phyloP scores from a whole-genome alignment of 2,329 filamentous ascomycete genomes.

The Tolypocladium tundrense region DNA sequence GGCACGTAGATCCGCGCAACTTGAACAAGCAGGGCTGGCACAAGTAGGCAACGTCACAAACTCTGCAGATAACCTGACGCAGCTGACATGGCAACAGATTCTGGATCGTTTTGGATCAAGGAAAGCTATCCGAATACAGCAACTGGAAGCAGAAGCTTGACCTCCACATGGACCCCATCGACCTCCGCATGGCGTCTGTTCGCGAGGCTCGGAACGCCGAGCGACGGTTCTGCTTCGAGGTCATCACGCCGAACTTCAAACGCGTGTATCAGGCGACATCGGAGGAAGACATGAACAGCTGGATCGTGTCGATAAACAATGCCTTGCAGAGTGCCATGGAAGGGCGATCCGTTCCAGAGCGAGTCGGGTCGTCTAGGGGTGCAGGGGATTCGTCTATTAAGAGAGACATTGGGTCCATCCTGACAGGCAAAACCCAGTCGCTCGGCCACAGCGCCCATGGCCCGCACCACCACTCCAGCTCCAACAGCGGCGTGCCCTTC shows the following conservation, averaged over 20 bases:
- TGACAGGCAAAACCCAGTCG: constrained; percentile 84
- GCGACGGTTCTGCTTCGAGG: constrained; percentile 92
- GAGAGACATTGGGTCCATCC: constrained; percentile 82
- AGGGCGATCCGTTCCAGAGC: constrained; percentile 53
- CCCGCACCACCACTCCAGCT: constrained; percentile 35
- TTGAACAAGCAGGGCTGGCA: constrained; percentile 98
- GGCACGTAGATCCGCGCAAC: constrained; percentile 88
- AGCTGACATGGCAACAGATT: constrained; percentile 47
- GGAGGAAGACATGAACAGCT: constrained; percentile 94
- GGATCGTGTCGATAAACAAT: constrained; percentile 96
- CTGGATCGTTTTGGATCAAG: constrained; percentile 96
- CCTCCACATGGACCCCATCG: constrained; percentile 95
- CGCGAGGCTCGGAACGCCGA: constrained; percentile 92
- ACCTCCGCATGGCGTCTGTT: constrained; percentile 92
- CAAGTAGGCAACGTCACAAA: constrained; percentile 54
- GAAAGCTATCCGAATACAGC: constrained; percentile 93
- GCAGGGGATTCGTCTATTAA: constrained; percentile 49
- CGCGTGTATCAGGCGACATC: constrained; percentile 96
- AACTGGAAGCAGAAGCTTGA: constrained; percentile 99
- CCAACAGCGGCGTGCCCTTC: constrained; percentile 49
- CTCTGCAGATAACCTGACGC: neutral
- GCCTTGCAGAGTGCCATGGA: constrained; percentile 94
- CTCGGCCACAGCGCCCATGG: constrained; percentile 44
- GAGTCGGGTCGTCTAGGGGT: constrained; percentile 27
- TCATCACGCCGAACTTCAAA: constrained; percentile 93